These are phyloP conservation scores for Cenococcum geophilum DNA, from an alignment of 495 filamentous ascomycete species.

Conservation along the genomic window DNA sequence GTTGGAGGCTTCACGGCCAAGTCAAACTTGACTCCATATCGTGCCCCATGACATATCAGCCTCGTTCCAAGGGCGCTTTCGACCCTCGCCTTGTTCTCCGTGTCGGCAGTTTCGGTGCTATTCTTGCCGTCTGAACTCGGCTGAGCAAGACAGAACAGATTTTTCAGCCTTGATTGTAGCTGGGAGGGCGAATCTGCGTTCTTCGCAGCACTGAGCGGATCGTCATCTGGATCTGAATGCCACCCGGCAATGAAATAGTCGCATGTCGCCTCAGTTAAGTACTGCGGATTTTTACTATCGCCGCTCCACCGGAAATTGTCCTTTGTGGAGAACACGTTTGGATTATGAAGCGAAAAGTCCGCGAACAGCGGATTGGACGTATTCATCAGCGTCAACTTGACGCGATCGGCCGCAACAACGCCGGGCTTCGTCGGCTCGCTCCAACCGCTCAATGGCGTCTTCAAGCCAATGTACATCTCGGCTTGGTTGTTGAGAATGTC, in stretches of 20 bases:
- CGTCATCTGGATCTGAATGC: constrained; percentile 36
- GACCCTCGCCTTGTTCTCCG: background rate
- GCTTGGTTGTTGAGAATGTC: background rate
- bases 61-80: no score
- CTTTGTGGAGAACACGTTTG: background rate
- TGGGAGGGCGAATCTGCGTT: no score
- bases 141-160: background rate
- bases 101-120: background rate
- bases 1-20: background rate
- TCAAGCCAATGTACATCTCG: background rate
- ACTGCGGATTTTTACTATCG: no score
- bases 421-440: no score
- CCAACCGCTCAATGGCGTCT: background rate
- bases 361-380: background rate
- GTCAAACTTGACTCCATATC: constrained; percentile 45
- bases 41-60: constrained; percentile 46
- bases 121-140: no score
- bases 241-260: constrained; percentile 51
- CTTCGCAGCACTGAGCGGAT: constrained; percentile 2
- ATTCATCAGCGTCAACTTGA: no score
- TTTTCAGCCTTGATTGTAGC: background rate
- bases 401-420: no score
- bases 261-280: constrained; percentile 31
- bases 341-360: background rate
- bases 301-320: no score